Conservation (phyloP, 2,329 filamentous ascomycete species). For the Trichophyton simii region DNA sequence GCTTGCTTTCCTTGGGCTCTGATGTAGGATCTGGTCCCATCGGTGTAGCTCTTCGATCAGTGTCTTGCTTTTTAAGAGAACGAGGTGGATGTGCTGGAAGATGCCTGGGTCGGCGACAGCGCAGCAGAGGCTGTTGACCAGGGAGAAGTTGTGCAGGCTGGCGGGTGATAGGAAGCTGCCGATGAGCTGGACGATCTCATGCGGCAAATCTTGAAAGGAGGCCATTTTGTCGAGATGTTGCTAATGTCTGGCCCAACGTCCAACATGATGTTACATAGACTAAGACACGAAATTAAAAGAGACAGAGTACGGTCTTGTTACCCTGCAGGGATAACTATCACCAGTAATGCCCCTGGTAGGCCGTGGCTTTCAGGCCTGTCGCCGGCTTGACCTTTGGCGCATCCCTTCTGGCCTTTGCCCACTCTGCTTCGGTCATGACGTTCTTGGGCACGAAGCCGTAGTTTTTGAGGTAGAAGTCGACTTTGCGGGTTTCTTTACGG, state of each 20-base stretch:
- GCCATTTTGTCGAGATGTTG: background rate
- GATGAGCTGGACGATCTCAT: background rate
- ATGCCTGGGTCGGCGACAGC: background rate
- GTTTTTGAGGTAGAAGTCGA: slow-evolving; percentile 1
- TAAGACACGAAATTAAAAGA: no score
- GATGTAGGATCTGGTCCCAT: background rate
- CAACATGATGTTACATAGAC: no score
- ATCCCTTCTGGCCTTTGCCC: background rate
- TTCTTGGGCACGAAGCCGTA: slow-evolving; percentile 6
- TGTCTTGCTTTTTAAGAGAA: background rate
- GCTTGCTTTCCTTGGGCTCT: background rate
- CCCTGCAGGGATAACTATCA: background rate
- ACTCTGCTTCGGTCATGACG: slow-evolving; percentile 2
- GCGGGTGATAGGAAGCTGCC: background rate
- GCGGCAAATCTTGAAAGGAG: background rate
- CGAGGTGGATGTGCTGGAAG: background rate
- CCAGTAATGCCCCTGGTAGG: background rate
- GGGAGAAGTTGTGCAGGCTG: background rate
- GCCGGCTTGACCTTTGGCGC: background rate
- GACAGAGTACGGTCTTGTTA: no score
- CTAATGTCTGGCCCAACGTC: no score
- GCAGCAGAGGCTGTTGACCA: background rate
- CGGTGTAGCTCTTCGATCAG: background rate
- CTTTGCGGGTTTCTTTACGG: background rate
- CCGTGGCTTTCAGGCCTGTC: background rate